Evolutionary conservation across 2,329 filamentous ascomycete species (phyloP).

Genomic region (Plenodomus biglobosus): DNA sequence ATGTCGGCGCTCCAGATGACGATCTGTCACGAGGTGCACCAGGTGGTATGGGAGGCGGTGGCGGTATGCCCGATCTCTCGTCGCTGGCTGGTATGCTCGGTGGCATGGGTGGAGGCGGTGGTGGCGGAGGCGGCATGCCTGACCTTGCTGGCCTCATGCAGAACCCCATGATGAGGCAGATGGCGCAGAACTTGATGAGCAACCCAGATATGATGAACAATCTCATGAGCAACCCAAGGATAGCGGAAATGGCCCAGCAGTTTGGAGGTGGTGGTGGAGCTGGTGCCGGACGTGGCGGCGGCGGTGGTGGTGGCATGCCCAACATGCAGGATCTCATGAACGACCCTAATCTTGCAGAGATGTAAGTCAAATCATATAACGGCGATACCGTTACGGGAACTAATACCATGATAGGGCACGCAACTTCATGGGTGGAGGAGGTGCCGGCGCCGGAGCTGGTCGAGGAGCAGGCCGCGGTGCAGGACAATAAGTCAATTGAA

Average conservation of each 20-base stretch:
- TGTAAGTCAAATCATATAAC: conserved; percentile 67
- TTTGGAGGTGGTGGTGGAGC: conserved; percentile 54
- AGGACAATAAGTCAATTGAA: conserved; percentile 16
- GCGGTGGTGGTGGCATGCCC: conserved; percentile 85
- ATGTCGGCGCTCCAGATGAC: conserved; percentile 51
- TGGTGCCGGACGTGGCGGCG: conserved; percentile 60
- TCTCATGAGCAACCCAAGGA: conserved; percentile 88
- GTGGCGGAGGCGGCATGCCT: conserved; percentile 75
- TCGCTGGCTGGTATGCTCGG: conserved; percentile 62
- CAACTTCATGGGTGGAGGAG: conserved; percentile 64
- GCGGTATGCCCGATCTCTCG: conserved; percentile 82
- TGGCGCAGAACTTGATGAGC: conserved; percentile 97
- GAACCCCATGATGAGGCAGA: conserved; percentile 97
- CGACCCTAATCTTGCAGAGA: conserved; percentile 87
- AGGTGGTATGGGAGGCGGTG: conserved; percentile 59
- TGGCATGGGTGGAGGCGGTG: conserved; percentile 50
- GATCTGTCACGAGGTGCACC: conserved; percentile 36
- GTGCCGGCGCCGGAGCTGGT: conserved; percentile 20
- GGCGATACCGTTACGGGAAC: neutral
- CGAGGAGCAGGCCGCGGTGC: conserved; percentile 22
- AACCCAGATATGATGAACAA: conserved; percentile 92
- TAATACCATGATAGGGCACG: conserved; percentile 54
- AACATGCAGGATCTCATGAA: conserved; percentile 85
- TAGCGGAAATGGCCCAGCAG: conserved; percentile 82
- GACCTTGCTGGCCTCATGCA: conserved; percentile 64